Percentiles rank a stretch among this genome's conserved stretches.
phyloP scores from a whole-genome alignment of 2,329 filamentous ascomycete species.

The Fusarium keratoplasticum region DNA sequence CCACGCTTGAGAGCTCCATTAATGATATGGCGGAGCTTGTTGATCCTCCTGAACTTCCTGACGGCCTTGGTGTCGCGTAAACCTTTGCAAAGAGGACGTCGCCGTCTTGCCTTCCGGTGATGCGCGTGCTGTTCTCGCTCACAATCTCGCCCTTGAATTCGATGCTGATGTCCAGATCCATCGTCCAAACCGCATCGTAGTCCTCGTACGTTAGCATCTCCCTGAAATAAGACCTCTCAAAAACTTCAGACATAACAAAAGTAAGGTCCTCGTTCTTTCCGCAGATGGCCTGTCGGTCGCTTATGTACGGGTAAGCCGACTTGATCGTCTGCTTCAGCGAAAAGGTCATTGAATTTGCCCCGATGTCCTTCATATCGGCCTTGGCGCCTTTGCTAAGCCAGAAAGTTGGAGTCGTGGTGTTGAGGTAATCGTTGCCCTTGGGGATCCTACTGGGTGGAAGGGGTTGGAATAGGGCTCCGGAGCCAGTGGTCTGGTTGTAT shows the following conservation, averaged over 20 bases:
- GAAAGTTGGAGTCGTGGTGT: conserved; percentile 15
- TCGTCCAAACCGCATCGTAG: not conserved
- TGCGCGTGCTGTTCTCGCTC: conserved; percentile 24
- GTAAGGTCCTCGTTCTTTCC: not conserved
- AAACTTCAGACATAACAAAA: not conserved
- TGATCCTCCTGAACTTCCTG: not conserved
- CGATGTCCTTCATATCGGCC: conserved; percentile 18
- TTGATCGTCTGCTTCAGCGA: conserved; percentile 14
- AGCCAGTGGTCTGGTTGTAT: not conserved
- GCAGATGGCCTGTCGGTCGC: conserved; percentile 2
- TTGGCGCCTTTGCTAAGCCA: conserved; percentile 25
- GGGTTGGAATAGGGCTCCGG: not conserved
- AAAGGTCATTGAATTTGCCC: conserved; percentile 20
- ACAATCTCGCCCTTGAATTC: conserved; percentile 26
- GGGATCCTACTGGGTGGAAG: not conserved
- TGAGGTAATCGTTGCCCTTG: not conserved
- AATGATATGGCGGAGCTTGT: not conserved
- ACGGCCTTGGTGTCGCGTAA: conserved; percentile 1
- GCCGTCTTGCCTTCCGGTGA: conserved; percentile 1
- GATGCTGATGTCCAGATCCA: not conserved
- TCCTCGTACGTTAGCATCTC: not conserved
- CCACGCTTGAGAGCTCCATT: not conserved
- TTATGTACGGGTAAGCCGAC: not conserved
- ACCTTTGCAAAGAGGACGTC: not conserved
- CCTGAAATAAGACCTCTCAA: conserved; percentile 3